These are phyloP conservation scores for Allium cepa DNA, from an alignment of 106 monocot genomes.

Conservation along the genomic window DNA sequence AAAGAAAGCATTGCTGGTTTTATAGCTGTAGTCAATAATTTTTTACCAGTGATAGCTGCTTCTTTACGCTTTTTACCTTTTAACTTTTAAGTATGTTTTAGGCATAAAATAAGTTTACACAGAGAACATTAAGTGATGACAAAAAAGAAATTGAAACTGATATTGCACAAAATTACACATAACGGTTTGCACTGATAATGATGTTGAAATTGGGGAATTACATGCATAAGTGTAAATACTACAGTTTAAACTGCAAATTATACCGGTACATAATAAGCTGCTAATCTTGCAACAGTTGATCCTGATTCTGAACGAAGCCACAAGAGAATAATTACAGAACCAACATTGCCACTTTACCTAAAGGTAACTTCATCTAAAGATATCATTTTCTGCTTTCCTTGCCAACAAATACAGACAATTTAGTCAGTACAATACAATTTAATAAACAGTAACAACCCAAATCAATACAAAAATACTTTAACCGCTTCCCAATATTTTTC, in stretches of 20 bases:
- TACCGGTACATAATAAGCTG: neutral
- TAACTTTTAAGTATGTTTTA: too few species aligned
- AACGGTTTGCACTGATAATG: neutral
- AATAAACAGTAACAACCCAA: neutral
- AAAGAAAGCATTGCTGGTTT: neutral
- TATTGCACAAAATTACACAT: too few species aligned
- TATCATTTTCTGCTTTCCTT: constrained; percentile 4
- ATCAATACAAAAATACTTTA: neutral
- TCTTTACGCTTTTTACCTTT: too few species aligned
- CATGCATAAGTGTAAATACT: neutral
- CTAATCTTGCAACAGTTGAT: constrained; percentile 19
- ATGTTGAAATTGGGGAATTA: neutral
- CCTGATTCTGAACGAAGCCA: constrained; percentile 13
- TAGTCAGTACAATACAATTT: neutral
- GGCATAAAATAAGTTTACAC: too few species aligned
- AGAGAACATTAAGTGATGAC: too few species aligned
- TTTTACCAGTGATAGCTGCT: neutral
- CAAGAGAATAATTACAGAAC: constrained; percentile 38
- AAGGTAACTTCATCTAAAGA: constrained; percentile 34
- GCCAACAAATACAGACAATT: neutral
- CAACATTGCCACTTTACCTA: constrained; percentile 56
- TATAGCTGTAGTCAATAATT: neutral
- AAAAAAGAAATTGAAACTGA: too few species aligned
- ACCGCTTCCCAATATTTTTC: constrained; percentile 5
- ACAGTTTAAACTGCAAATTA: neutral